phyloP scores from a whole-genome alignment of 129 eudicot genomes.

The Silybum marianum region DNA sequence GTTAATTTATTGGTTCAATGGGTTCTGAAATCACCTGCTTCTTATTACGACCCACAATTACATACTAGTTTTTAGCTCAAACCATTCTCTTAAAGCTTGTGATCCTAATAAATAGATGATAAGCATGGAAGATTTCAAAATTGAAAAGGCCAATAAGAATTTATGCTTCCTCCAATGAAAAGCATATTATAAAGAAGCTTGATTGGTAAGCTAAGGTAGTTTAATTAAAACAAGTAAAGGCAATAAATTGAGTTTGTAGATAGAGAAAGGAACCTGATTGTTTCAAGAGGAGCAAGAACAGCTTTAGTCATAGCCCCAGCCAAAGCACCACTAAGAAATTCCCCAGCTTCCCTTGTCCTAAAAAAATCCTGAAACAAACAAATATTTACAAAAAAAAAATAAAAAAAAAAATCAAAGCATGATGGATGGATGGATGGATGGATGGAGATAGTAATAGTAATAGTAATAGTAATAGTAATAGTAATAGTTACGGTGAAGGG shows the following conservation, averaged over 20 bases:
- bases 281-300: slow-evolving; percentile 96
- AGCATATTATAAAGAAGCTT: too few species aligned
- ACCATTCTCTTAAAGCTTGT: background rate
- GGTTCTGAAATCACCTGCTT: too few species aligned
- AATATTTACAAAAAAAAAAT: too few species aligned
- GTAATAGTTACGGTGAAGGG: slow-evolving; percentile 24
- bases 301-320: slow-evolving; percentile 99
- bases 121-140: background rate
- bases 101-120: background rate
- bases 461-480: too few species aligned
- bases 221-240: too few species aligned
- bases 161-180: too few species aligned
- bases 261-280: slow-evolving; percentile 60
- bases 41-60: background rate
- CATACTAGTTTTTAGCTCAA: background rate
- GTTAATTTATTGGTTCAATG: too few species aligned
- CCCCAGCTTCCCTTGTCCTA: slow-evolving; percentile 78
- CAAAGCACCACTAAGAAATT: slow-evolving; percentile 93
- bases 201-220: too few species aligned
- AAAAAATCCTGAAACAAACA: slow-evolving; percentile 50
- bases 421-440: too few species aligned
- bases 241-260: background rate
- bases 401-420: background rate
- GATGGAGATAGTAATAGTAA: too few species aligned
- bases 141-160: background rate